phyloP scores from a whole-genome alignment of 2,329 filamentous ascomycete species.

The Fusarium globosum region DNA sequence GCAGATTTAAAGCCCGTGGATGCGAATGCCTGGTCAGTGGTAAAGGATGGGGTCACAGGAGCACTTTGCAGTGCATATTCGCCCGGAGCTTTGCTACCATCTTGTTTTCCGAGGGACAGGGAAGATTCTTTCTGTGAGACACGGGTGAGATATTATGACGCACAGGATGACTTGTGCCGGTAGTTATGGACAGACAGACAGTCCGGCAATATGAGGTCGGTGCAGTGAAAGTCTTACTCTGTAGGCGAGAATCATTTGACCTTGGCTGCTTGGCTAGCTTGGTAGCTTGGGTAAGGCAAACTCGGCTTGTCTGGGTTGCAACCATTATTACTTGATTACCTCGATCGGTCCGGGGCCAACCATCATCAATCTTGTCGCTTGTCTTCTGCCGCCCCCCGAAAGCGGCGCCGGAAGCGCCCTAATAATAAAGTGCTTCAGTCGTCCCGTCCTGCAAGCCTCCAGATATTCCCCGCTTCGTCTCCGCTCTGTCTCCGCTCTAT shows the following conservation, averaged over 20 bases:
- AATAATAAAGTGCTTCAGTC: background rate
- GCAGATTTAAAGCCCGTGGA: background rate
- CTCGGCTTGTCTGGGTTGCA: slow-evolving; percentile 13
- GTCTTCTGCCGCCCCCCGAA: slow-evolving; percentile 22
- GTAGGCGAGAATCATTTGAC: background rate
- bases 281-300: background rate
- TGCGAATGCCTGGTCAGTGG: background rate
- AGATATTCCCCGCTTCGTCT: slow-evolving; percentile 1
- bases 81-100: background rate
- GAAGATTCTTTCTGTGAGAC: slow-evolving; percentile 10
- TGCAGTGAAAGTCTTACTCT: background rate
- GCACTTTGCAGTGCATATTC: slow-evolving; percentile 1
- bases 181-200: background rate
- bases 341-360: slow-evolving; percentile 2
- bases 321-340: slow-evolving; percentile 10
- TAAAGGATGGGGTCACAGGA: slow-evolving; percentile 27
- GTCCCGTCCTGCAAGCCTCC: slow-evolving; percentile 9
- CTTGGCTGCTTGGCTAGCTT: background rate
- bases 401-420: slow-evolving; percentile 13
- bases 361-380: background rate
- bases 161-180: background rate
- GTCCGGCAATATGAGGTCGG: too few relatives aligned
- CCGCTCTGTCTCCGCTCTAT: slow-evolving; percentile 29
- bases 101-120: background rate
- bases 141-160: slow-evolving; percentile 20